Conservation (phyloP, 495 filamentous ascomycete genomes). For the Talaromyces proteolyticus region DNA sequence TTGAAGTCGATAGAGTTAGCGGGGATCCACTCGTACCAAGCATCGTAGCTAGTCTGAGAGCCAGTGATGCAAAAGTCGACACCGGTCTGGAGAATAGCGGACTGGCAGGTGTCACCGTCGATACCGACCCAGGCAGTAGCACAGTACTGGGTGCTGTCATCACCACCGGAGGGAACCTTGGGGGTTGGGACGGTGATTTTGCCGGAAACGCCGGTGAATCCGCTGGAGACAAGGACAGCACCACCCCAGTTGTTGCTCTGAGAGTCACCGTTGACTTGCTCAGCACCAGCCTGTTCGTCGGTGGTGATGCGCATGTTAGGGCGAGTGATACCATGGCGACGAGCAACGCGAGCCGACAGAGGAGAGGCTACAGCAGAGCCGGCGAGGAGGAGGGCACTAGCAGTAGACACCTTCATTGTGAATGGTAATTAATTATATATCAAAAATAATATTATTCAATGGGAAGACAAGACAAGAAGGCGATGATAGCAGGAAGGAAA, state of each 20-base stretch:
- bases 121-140: slow-evolving; percentile 61
- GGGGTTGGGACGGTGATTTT: slow-evolving; percentile 55
- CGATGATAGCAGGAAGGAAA: not conserved
- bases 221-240: slow-evolving; percentile 40
- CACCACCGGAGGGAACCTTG: slow-evolving; percentile 30
- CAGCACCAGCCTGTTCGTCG: too few species aligned
- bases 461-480: not conserved
- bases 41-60: slow-evolving; percentile 33
- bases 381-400: slow-evolving; percentile 6
- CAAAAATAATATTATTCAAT: not conserved
- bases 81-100: slow-evolving; percentile 56
- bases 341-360: slow-evolving; percentile 2
- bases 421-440: not conserved
- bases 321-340: slow-evolving; percentile 3
- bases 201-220: slow-evolving; percentile 48
- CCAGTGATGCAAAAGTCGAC: slow-evolving; percentile 48
- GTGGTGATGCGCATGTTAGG: not conserved
- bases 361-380: slow-evolving; percentile 6
- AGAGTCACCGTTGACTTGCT: not conserved
- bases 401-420: slow-evolving; percentile 6
- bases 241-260: slow-evolving; percentile 48
- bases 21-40: slow-evolving; percentile 66
- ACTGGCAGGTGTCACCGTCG: slow-evolving; percentile 53
- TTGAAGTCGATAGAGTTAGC: slow-evolving; percentile 50
- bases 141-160: slow-evolving; percentile 15